phyloP scores from a whole-genome alignment of 2,329 filamentous ascomycete species.

The Alternaria gaisen region DNA sequence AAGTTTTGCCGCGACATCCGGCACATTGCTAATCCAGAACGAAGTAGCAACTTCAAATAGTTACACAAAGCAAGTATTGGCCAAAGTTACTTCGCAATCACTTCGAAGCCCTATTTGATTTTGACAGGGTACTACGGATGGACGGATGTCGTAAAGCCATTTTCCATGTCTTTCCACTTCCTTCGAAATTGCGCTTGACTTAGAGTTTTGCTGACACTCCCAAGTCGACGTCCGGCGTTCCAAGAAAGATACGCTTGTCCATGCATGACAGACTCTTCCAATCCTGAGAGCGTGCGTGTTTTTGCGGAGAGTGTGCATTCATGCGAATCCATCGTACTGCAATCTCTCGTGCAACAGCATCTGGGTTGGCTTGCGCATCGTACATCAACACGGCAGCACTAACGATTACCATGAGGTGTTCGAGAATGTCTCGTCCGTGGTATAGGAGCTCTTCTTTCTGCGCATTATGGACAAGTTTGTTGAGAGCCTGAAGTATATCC shows the following conservation, averaged over 20 bases:
- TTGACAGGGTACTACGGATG: neutral
- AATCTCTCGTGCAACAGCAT: slow-evolving; percentile 45
- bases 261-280: slow-evolving; percentile 20
- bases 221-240: neutral
- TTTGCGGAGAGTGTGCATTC: slow-evolving; percentile 3
- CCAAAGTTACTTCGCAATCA: neutral
- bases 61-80: neutral
- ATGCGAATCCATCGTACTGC: slow-evolving; percentile 47
- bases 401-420: slow-evolving; percentile 48
- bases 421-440: slow-evolving; percentile 35
- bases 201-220: slow-evolving; percentile 17
- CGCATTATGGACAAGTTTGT: slow-evolving; percentile 9
- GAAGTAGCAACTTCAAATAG: neutral
- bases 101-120: neutral
- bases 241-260: slow-evolving; percentile 35
- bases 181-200: neutral
- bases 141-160: neutral
- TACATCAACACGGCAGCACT: slow-evolving; percentile 48
- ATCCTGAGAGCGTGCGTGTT: too few relatives aligned
- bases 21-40: neutral
- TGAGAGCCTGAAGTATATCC: slow-evolving; percentile 20
- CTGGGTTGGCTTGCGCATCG: slow-evolving; percentile 49
- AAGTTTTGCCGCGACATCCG: neutral
- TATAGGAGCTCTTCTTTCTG: slow-evolving; percentile 37
- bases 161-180: neutral